Percentiles rank a stretch among this genome's conserved stretches.
phyloP scores from a whole-genome alignment of 192 early-diverging fungal species.

The Coemansia sp. region DNA sequence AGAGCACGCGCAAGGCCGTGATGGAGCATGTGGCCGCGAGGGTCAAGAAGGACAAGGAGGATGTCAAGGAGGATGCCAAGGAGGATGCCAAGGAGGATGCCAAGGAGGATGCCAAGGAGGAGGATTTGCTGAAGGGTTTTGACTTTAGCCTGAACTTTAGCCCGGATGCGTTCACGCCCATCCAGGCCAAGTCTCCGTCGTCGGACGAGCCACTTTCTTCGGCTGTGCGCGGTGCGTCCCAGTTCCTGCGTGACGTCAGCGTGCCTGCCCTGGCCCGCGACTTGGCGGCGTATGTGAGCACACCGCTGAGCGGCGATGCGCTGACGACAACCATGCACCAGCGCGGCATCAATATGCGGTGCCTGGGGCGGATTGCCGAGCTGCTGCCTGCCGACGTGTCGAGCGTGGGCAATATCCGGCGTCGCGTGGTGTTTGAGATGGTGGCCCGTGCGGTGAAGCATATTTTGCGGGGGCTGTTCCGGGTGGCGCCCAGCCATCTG shows the following conservation, averaged over 20 bases:
- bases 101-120: constrained; percentile 1
- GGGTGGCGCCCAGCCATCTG: constrained; percentile 56
- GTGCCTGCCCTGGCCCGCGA: constrained; percentile 60
- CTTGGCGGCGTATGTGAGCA: constrained; percentile 63
- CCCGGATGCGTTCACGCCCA: constrained; percentile 60
- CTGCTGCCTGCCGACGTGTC: constrained; percentile 55
- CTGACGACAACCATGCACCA: constrained; percentile 84
- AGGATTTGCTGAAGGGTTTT: constrained; percentile 41
- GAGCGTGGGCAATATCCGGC: constrained; percentile 35
- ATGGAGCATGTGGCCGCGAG: constrained; percentile 46
- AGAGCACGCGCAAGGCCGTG: constrained; percentile 63
- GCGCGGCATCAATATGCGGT: constrained; percentile 97
- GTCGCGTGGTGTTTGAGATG: constrained; percentile 84
- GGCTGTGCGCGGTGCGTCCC: constrained; percentile 69
- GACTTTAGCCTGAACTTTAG: constrained; percentile 58
- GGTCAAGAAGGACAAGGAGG: constrained; percentile 17
- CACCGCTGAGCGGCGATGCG: constrained; percentile 73
- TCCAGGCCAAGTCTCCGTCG: constrained; percentile 36
- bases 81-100: constrained; percentile 13
- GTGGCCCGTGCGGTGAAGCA: constrained; percentile 81
- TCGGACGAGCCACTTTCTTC: constrained; percentile 15
- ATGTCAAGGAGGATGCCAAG: constrained; percentile 9
- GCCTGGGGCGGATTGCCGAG: constrained; percentile 75
- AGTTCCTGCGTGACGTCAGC: constrained; percentile 70
- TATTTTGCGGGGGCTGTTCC: constrained; percentile 70